phyloP scores from a whole-genome alignment of 2,329 filamentous ascomycete species.

The Colletotrichum coccodes region DNA sequence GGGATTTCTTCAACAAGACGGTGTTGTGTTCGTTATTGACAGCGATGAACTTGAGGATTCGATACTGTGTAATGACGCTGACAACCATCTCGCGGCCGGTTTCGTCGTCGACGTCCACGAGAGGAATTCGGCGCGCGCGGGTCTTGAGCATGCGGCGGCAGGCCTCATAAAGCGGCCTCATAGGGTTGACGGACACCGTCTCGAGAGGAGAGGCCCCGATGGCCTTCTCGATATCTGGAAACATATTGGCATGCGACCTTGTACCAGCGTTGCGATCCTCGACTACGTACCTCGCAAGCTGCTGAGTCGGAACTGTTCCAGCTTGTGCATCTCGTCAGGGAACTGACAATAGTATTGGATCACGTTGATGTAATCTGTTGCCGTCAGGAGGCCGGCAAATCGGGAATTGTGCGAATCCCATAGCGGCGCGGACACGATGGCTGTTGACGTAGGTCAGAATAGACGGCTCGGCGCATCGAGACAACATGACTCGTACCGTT shows the following conservation, averaged over 20 bases:
- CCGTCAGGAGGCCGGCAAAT: constrained; percentile 93
- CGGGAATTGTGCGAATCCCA: constrained; percentile 96
- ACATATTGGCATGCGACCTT: constrained; percentile 14
- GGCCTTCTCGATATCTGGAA: constrained; percentile 89
- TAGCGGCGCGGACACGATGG: constrained; percentile 95
- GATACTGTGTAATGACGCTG: constrained; percentile 97
- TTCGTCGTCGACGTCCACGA: constrained; percentile 94
- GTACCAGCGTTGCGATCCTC: background rate
- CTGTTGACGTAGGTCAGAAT: constrained; percentile 56
- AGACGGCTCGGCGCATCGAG: constrained; percentile 27
- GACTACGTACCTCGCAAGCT: constrained; percentile 81
- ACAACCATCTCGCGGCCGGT: constrained; percentile 93
- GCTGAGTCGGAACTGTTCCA: constrained; percentile 93
- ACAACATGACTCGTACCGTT: constrained; percentile 72
- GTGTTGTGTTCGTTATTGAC: constrained; percentile 91
- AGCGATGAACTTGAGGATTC: constrained; percentile 97
- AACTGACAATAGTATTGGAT: constrained; percentile 99
- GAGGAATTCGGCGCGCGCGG: constrained; percentile 89
- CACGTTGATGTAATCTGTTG: constrained; percentile 97
- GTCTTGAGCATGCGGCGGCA: constrained; percentile 95
- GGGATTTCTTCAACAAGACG: constrained; percentile 85
- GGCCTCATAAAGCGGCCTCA: constrained; percentile 91
- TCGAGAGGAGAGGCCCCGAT: constrained; percentile 92
- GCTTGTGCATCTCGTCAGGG: constrained; percentile 86
- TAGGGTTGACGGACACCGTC: constrained; percentile 94